Percentiles rank a stretch among this genome's conserved stretches.
Evolutionary conservation across 306 rosid genomes (phyloP).

Genomic region (Rubus idaeus): DNA sequence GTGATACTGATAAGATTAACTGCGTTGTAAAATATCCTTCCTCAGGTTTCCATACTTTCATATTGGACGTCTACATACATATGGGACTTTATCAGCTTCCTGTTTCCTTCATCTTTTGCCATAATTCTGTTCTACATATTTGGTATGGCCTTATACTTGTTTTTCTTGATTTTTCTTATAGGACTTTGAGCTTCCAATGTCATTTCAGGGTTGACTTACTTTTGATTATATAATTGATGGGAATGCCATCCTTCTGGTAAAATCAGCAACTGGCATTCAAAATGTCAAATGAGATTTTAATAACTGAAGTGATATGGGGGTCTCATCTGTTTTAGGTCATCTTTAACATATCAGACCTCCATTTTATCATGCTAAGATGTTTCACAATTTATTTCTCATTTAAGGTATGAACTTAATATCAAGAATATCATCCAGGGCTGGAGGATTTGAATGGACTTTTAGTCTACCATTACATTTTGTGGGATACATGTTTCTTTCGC

Average conservation of each 20-base stretch:
- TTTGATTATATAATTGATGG: not conserved
- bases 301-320: no score
- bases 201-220: not conserved
- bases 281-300: not conserved
- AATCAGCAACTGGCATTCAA: not conserved
- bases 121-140: conserved; percentile 73
- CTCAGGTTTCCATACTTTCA: conserved; percentile 79
- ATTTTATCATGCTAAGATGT: no score
- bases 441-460: no score
- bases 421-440: no score
- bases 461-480: no score
- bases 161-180: conserved; percentile 3
- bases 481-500: not conserved
- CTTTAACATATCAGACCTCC: no score
- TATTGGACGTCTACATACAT: conserved; percentile 85
- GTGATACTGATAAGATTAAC: not conserved
- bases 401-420: no score
- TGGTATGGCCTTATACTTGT: conserved; percentile 46
- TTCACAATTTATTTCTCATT: no score
- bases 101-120: conserved; percentile 79
- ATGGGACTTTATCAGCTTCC: conserved; percentile 96
- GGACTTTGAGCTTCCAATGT: conserved; percentile 9
- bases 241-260: not conserved
- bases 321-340: no score
- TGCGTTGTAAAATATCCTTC: conserved; percentile 25